These are phyloP conservation scores for Beauveria medogensis DNA, from an alignment of 2,329 filamentous ascomycete genomes.

Conservation along the genomic window DNA sequence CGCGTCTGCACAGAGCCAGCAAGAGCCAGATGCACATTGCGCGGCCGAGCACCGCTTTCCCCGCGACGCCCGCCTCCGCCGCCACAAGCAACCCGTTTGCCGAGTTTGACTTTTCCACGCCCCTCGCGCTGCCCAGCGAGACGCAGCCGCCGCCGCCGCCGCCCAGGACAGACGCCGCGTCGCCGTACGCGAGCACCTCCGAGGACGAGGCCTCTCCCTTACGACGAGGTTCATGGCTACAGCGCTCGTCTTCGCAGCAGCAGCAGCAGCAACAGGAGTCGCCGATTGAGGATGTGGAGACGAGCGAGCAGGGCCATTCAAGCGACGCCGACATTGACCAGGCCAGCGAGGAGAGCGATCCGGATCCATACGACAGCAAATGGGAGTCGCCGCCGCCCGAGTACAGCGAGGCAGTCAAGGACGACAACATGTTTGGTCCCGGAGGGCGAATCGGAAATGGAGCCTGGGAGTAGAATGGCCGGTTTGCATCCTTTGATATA, in stretches of 20 bases:
- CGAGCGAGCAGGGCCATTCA: constrained; percentile 24
- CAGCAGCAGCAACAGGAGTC: constrained; percentile 1
- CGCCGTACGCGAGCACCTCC: background rate
- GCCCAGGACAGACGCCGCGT: background rate
- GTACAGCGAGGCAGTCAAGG: constrained; percentile 9
- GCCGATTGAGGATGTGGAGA: constrained; percentile 23
- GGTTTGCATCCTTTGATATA: background rate
- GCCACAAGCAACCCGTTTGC: constrained; percentile 12
- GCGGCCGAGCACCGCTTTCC: constrained; percentile 13
- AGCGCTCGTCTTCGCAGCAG: background rate
- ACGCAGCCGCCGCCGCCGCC: background rate
- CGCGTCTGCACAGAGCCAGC: constrained; percentile 34
- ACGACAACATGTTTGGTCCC: constrained; percentile 10
- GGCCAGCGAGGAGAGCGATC: constrained; percentile 27
- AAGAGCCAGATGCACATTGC: constrained; percentile 30
- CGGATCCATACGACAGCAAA: constrained; percentile 21
- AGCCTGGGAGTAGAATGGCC: constrained; percentile 5
- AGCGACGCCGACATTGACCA: constrained; percentile 24
- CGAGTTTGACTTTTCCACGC: constrained; percentile 31
- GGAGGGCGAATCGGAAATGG: constrained; percentile 1
- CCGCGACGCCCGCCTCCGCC: constrained; percentile 2
- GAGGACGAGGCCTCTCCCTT: background rate
- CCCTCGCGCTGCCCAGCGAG: constrained; percentile 9
- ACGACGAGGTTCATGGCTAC: background rate
- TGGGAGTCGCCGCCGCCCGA: constrained; percentile 12